phyloP scores from a whole-genome alignment of 2,329 filamentous ascomycete genomes.

The Pleurostoma richardsiae region DNA sequence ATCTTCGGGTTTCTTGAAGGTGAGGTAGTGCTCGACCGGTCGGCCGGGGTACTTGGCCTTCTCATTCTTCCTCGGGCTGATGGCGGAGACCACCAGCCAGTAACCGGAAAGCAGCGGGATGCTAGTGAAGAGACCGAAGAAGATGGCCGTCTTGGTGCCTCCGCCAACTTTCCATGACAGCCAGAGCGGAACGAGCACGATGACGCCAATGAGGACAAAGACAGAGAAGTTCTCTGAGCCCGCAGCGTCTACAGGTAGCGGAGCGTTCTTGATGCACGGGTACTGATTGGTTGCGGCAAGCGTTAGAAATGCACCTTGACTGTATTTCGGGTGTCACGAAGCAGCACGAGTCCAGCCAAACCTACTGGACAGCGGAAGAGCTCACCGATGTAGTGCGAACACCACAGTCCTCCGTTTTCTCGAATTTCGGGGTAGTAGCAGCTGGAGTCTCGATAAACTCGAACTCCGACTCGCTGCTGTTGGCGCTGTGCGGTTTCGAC shows the following conservation, averaged over 20 bases:
- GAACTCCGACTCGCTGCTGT: slow-evolving; percentile 50
- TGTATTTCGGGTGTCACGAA: not conserved
- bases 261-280: slow-evolving; percentile 87
- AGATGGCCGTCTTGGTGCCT: slow-evolving; percentile 80
- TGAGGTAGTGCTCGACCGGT: slow-evolving; percentile 85
- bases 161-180: slow-evolving; percentile 79
- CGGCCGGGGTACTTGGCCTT: slow-evolving; percentile 83
- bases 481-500: slow-evolving; percentile 41
- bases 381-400: slow-evolving; percentile 50
- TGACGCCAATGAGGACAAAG: slow-evolving; percentile 63
- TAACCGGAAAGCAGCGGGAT: slow-evolving; percentile 76
- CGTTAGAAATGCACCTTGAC: not conserved
- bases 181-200: slow-evolving; percentile 71
- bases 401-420: slow-evolving; percentile 49
- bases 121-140: slow-evolving; percentile 75
- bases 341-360: not conserved
- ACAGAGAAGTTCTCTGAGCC: slow-evolving; percentile 88
- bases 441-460: slow-evolving; percentile 60
- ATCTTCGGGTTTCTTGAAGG: slow-evolving; percentile 65
- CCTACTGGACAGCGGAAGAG: slow-evolving; percentile 4
- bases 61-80: slow-evolving; percentile 87
- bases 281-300: slow-evolving; percentile 48
- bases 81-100: slow-evolving; percentile 75
- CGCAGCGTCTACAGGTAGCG: slow-evolving; percentile 83
- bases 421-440: slow-evolving; percentile 40